A percentile compares a stretch with the other conserved stretches of the same genome.
These are phyloP conservation scores for Xylaria curta DNA, from an alignment of 495 filamentous ascomycete genomes.

Conservation along the genomic window DNA sequence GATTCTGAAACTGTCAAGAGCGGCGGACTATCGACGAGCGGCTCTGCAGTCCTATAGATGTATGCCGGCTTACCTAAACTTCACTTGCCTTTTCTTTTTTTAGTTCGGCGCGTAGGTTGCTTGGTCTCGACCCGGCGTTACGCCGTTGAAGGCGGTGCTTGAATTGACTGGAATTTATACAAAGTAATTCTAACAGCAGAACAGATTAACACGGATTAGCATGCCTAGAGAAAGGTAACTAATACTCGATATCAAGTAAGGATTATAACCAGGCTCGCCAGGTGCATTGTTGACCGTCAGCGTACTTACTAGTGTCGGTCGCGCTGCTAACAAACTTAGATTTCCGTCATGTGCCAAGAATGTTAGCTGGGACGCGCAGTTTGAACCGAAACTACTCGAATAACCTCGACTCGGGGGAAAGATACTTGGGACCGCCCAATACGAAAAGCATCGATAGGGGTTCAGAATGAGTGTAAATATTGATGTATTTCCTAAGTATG, in stretches of 20 bases:
- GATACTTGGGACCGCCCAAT: no score
- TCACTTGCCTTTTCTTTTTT: conserved; percentile 2
- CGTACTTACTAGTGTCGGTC: no score
- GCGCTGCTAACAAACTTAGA: no score
- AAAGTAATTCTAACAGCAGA: not conserved
- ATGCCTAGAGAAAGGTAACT: not conserved
- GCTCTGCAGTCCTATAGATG: conserved; percentile 6
- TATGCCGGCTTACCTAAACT: conserved; percentile 1
- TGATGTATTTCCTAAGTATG: no score
- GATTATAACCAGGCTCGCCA: not conserved
- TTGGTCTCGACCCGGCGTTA: conserved; percentile 4
- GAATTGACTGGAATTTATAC: not conserved
- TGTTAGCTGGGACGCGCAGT: no score
- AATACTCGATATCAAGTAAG: not conserved
- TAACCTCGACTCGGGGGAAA: no score
- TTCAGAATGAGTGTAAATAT: no score
- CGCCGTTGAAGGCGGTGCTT: not conserved
- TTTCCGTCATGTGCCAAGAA: no score
- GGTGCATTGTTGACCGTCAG: not conserved
- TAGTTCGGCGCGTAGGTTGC: conserved; percentile 10
- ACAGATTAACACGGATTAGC: conserved; percentile 2
- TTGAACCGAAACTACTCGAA: no score
- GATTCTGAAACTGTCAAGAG: conserved; percentile 12
- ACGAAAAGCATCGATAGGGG: no score
- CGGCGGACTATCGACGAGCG: not conserved